phyloP scores from a whole-genome alignment of 768 basidiomycete genomes.

The Suillus plorans region DNA sequence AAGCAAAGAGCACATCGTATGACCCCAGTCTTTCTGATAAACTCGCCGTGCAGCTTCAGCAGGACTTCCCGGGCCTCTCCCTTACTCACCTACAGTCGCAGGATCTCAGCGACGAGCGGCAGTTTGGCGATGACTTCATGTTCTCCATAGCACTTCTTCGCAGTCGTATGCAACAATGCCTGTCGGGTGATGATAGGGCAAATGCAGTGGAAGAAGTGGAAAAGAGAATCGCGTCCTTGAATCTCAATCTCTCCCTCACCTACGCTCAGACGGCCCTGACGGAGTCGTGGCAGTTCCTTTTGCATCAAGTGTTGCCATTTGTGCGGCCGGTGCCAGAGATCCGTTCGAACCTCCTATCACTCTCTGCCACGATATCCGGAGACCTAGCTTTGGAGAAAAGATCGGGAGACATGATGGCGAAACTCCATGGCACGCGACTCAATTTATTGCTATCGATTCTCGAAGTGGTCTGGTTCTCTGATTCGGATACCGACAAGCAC shows the following conservation, averaged over 20 bases:
- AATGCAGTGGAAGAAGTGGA: slow-evolving; percentile 50
- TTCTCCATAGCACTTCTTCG: slow-evolving; percentile 65
- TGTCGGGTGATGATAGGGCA: slow-evolving; percentile 37
- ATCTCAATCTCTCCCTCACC: slow-evolving; percentile 83
- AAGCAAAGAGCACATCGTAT: slow-evolving; percentile 71
- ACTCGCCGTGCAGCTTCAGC: slow-evolving; percentile 48
- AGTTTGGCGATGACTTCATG: slow-evolving; percentile 77
- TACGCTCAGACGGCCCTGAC: slow-evolving; percentile 75
- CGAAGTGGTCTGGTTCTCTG: slow-evolving; percentile 78
- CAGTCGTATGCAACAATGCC: slow-evolving; percentile 51
- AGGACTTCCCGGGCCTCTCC: slow-evolving; percentile 56
- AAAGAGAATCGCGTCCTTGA: slow-evolving; percentile 67
- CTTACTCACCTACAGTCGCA: slow-evolving; percentile 65
- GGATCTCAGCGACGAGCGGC: slow-evolving; percentile 63
- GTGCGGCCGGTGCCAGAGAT: slow-evolving; percentile 50
- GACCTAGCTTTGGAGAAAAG: slow-evolving; percentile 68
- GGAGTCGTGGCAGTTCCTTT: slow-evolving; percentile 74
- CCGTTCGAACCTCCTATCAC: slow-evolving; percentile 56
- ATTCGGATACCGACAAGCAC: slow-evolving; percentile 52
- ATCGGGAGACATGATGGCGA: slow-evolving; percentile 81
- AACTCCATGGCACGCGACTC: slow-evolving; percentile 75
- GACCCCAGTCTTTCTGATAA: slow-evolving; percentile 70
- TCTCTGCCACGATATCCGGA: slow-evolving; percentile 64
- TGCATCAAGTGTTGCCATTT: slow-evolving; percentile 63
- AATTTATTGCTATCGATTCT: slow-evolving; percentile 72